A percentile compares a stretch with the other conserved stretches of the same genome.
These are phyloP conservation scores for Gastrolobium bilobum DNA, from an alignment of 306 rosid genomes.

Conservation along the genomic window DNA sequence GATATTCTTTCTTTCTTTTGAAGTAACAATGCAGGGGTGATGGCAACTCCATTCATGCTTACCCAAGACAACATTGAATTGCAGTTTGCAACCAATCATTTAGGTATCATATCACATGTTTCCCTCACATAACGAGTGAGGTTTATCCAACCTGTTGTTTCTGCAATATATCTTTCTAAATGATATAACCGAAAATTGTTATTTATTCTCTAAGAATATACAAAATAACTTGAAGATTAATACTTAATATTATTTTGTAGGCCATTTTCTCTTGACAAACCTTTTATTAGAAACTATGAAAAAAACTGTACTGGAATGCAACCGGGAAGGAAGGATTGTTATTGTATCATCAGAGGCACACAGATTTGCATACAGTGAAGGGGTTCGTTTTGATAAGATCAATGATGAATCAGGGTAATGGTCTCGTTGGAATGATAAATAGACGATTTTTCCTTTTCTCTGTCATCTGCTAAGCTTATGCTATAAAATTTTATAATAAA, in stretches of 20 bases:
- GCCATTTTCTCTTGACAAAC: slow-evolving; percentile 85
- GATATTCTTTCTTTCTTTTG: slow-evolving; percentile 45
- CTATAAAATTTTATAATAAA: not conserved
- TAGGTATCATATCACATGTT: slow-evolving; percentile 56
- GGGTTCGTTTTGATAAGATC: slow-evolving; percentile 74
- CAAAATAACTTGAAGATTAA: not conserved
- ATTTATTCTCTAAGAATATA: slow-evolving; percentile 1
- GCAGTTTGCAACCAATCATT: slow-evolving; percentile 89
- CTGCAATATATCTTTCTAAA: slow-evolving; percentile 10
- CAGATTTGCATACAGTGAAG: slow-evolving; percentile 61
- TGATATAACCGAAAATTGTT: not conserved
- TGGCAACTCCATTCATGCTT: slow-evolving; percentile 80
- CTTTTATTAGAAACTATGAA: slow-evolving; percentile 87
- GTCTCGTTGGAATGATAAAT: slow-evolving; percentile 45
- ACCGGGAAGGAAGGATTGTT: slow-evolving; percentile 79
- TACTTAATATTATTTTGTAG: slow-evolving; percentile 52
- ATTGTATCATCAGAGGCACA: slow-evolving; percentile 76
- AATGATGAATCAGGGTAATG: slow-evolving; percentile 75
- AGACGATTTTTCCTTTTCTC: slow-evolving; percentile 22
- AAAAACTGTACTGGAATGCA: slow-evolving; percentile 67
- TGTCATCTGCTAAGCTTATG: not conserved
- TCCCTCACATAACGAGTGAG: slow-evolving; percentile 10
- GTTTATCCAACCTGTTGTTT: not conserved
- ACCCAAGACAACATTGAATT: slow-evolving; percentile 77
- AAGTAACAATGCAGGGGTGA: slow-evolving; percentile 90